These are phyloP conservation scores for Colletotrichum sidae DNA, from an alignment of 2,329 filamentous ascomycete species.

Conservation along the genomic window DNA sequence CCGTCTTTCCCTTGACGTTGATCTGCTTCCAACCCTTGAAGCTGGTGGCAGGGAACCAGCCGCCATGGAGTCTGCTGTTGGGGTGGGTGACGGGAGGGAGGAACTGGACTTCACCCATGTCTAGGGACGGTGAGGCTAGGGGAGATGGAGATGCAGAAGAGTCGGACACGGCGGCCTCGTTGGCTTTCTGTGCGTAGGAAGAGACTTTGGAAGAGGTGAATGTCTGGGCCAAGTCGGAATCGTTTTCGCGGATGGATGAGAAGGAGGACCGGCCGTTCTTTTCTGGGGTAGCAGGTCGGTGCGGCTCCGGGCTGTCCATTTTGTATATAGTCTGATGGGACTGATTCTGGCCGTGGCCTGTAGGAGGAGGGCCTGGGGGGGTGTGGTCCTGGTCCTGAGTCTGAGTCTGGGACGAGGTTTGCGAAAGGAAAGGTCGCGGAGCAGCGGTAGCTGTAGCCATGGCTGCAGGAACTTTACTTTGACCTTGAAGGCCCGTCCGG, in stretches of 20 bases:
- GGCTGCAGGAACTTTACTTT: constrained; percentile 35
- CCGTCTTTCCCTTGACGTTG: constrained; percentile 67
- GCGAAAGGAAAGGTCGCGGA: constrained; percentile 32
- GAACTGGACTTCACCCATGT: constrained; percentile 57
- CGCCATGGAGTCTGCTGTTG: constrained; percentile 67
- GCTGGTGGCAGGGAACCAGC: constrained; percentile 68
- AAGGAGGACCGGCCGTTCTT: constrained; percentile 65
- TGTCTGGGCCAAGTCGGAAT: constrained; percentile 69
- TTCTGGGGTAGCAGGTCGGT: constrained; percentile 46
- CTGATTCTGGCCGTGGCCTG: constrained; percentile 32
- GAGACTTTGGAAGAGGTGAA: constrained; percentile 74
- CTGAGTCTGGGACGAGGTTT: constrained; percentile 34
- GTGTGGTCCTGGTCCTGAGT: constrained; percentile 48
- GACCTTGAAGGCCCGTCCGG: constrained; percentile 34
- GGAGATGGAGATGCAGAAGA: constrained; percentile 56
- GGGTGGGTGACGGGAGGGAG: constrained; percentile 66
- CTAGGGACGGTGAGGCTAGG: constrained; percentile 42
- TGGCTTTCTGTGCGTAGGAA: constrained; percentile 59
- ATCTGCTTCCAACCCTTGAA: constrained; percentile 74
- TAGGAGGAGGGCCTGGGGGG: constrained; percentile 45
- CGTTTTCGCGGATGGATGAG: constrained; percentile 71
- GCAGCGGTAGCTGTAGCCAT: constrained; percentile 35
- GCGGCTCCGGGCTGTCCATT: constrained; percentile 43
- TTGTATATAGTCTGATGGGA: constrained; percentile 39
- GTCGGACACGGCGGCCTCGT: constrained; percentile 65